These are phyloP conservation scores for Sugiyamaella sp. DNA, from an alignment of 1,139 yeast genomes.

Conservation along the genomic window DNA sequence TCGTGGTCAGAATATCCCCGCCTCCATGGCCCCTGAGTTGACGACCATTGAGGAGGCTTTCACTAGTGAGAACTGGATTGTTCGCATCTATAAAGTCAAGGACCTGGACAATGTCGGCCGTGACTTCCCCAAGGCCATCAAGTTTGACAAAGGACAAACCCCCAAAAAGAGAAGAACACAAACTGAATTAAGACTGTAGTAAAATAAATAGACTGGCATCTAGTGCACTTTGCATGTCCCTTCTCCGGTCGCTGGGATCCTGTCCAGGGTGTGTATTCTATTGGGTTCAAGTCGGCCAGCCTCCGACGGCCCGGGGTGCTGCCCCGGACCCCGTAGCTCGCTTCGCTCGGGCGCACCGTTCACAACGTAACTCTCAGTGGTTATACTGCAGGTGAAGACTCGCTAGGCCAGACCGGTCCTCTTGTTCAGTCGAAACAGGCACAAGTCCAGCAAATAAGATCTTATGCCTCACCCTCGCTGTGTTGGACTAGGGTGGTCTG, in stretches of 20 bases:
- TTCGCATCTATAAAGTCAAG: slow-evolving; percentile 90
- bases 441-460: too few relatives aligned
- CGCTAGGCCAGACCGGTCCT: too few relatives aligned
- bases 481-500: too few relatives aligned
- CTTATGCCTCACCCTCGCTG: too few relatives aligned
- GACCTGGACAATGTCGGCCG: slow-evolving; percentile 88
- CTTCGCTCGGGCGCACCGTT: too few relatives aligned
- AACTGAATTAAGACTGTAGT: slow-evolving; percentile 30
- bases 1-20: slow-evolving; percentile 73
- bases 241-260: slow-evolving; percentile 5
- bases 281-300: too few relatives aligned
- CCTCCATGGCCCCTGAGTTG: slow-evolving; percentile 58
- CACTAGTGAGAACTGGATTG: slow-evolving; percentile 96
- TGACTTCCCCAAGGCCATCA: slow-evolving; percentile 44
- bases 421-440: too few relatives aligned
- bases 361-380: too few relatives aligned
- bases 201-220: slow-evolving; percentile 5
- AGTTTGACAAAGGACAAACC: slow-evolving; percentile 30
- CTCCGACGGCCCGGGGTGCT: too few relatives aligned
- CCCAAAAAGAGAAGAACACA: slow-evolving; percentile 40
- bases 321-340: too few relatives aligned
- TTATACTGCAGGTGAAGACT: too few relatives aligned
- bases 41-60: slow-evolving; percentile 90
- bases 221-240: neutral
- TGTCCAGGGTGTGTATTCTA: too few relatives aligned